Evolutionary conservation across 179 eudicot species (phyloP).

Genomic region (Beta macrorhiza): DNA sequence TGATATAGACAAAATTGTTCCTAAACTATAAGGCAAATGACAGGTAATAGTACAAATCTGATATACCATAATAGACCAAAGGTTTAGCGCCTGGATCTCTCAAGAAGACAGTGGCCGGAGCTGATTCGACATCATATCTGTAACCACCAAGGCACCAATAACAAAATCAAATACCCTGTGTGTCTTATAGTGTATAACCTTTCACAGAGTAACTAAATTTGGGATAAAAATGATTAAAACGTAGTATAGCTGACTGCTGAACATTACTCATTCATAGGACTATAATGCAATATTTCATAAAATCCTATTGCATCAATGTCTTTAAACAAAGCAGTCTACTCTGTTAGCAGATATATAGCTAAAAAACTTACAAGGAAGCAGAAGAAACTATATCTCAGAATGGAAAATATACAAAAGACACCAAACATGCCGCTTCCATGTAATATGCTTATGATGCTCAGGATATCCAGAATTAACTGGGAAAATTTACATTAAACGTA

Average conservation of each 20-base stretch:
- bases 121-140: conserved; percentile 76
- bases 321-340: not conserved
- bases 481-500: too few relatives aligned
- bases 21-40: not conserved
- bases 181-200: not conserved
- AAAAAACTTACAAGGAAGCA: not conserved
- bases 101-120: conserved; percentile 72
- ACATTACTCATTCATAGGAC: not conserved
- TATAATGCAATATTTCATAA: not conserved
- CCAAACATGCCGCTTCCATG: not conserved
- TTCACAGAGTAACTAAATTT: not conserved
- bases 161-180: conserved; percentile 2
- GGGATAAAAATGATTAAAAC: conserved; percentile 12
- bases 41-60: conserved; percentile 3
- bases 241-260: conserved; percentile 3
- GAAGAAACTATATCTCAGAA: not conserved
- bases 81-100: conserved; percentile 83
- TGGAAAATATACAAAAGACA: not conserved
- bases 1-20: not conserved
- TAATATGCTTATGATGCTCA: not conserved
- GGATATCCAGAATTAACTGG: not conserved
- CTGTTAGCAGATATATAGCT: not conserved
- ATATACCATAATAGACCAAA: conserved; percentile 63
- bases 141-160: conserved; percentile 11
- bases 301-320: not conserved